A percentile compares a stretch with the other conserved stretches of the same genome.
phyloP scores from a whole-genome alignment of 2,329 filamentous ascomycete species.

The Colletotrichum karsti region DNA sequence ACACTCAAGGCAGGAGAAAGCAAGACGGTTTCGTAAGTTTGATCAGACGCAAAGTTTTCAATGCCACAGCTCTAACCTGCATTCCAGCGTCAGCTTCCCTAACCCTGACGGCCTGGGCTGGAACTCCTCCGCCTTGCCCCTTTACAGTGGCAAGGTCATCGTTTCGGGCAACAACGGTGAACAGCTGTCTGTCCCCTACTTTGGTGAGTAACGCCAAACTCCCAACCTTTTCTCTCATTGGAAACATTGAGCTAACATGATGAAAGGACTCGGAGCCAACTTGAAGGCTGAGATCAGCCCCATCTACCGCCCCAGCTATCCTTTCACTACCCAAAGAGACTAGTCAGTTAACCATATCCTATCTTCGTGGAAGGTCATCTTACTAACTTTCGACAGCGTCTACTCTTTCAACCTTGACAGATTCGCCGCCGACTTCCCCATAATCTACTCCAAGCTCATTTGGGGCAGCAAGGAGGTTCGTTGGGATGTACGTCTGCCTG shows the following conservation, averaged over 20 bases:
- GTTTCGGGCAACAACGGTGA: slow-evolving; percentile 41
- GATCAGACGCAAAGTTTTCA: background rate
- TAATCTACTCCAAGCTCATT: slow-evolving; percentile 28
- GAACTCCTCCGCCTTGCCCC: slow-evolving; percentile 37
- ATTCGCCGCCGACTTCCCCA: slow-evolving; percentile 28
- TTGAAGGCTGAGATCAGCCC: slow-evolving; percentile 32
- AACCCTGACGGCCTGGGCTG: slow-evolving; percentile 37
- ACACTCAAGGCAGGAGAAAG: slow-evolving; percentile 35
- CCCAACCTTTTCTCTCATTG: rapidly evolving
- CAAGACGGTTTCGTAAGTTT: slow-evolving; percentile 33
- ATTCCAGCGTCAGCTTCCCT: slow-evolving; percentile 36
- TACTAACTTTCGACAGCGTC: background rate
- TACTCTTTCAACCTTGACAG: slow-evolving; percentile 30
- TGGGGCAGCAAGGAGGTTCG: slow-evolving; percentile 31
- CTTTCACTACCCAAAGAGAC: slow-evolving; percentile 15
- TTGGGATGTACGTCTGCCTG: slow-evolving; percentile 15
- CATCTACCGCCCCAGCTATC: slow-evolving; percentile 29
- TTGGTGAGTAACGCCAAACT: slow-evolving; percentile 29
- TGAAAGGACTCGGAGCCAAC: slow-evolving; percentile 33
- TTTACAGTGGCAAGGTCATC: slow-evolving; percentile 44
- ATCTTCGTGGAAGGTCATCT: rapidly evolving
- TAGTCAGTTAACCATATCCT: background rate
- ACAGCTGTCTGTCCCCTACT: slow-evolving; percentile 42
- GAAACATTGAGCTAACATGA: background rate
- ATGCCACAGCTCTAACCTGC: background rate